Base-by-base conservation (phyloP, 768 basidiomycete genomes). In the Rhodotorula kratochvilovae region DNA sequence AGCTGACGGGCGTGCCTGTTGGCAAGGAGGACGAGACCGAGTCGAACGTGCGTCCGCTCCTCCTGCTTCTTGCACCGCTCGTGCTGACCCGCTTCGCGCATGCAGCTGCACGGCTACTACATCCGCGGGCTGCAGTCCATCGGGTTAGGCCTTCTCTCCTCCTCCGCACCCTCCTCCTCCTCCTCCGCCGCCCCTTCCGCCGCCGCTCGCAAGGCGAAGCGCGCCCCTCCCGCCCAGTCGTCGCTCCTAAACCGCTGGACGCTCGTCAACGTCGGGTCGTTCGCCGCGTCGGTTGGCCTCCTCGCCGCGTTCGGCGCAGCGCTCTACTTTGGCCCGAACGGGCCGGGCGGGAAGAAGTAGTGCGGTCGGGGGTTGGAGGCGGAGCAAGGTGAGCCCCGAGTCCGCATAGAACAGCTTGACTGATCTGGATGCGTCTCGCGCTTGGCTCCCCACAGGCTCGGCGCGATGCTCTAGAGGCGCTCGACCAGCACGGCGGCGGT, bases 1-100 rank as follows among this genome's bases (percentile, higher is more conserved):
- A 68, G 46, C 61, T 78, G 2, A 58, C 71, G 3, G 77, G 76
- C 19, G 76, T 77, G 2, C 77, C 77, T 0, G 61, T 78, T 29
- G 77, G 77, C 42, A 76, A 76, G 57, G 77, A 78, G 67, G 77
- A 78, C 39, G 77, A 78, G 66, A 67, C 77, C 5, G 77, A 76
- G 67, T 43, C 67, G 25, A 55, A 64, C 46, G 50, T 54, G 15
- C 39, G 66, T 50, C 15, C 8, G 42, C 62, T 19, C 31, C 51
- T 17, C 5, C 16, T 2, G 0, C 11, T 15, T 19, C 23, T 29
- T 19, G 45, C 5, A 5, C 45, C 21, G 5, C 48, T 27, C 25
- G 6, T 27, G 23, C 27, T 27, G 11, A 23, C 12, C 23, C 2
- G 1, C 25, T 50, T 3, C 45, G 45, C 45, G 45, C 48, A 6